Evolutionary conservation across 306 rosid genomes (phyloP), one percentile per base, ranked within the genome.

Genomic region (Castanopsis chinensis): DNA sequence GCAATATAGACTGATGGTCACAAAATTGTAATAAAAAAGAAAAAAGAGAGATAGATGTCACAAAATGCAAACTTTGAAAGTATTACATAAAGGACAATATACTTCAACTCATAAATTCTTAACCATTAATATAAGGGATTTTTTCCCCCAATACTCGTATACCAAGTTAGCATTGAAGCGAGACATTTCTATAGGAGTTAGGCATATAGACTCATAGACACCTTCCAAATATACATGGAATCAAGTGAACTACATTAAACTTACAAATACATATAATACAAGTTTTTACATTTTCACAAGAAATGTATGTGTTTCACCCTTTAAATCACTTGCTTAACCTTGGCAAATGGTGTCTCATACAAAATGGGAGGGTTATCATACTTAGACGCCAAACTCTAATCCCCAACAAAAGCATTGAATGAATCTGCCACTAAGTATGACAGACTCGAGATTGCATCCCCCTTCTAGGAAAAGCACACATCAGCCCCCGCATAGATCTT

Each of bases 381-480:
- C 83, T 84, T 83, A 15, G 88, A 59, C 4, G 97, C 95, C 89
- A 94, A 73, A 89, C 97, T 94, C 53, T 49, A 80, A 78, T 94
- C 95, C 35, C 94, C 91, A 11, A 94, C 95, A 79, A 94, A 88
- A 35, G 97, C 99, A 8, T 91, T 93, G 79, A 94, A 92, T 27
- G 97, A 86, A 82, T 91, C 97, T 5, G 92, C 97, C 72, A 90
- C 94, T 0, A 95, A 89, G 63, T 86, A 76, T 9, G 98, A 91
- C 64, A 56, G 95, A 88, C 76, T 88, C 45, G 54, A 94, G 97
- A 82, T 94, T 94, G 77, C 92, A 94, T 10, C 99, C 99, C 79
- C 99, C 95, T 83, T 92, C 97, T 83, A 94, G 87, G 83, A 92
- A 94, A 74, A 92, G 91, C 69, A 92, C 90, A 51, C 92, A 90